Percentiles rank a stretch among this genome's conserved stretches.
Evolutionary conservation across 345 rosid genomes (phyloP).

Genomic region (Boechera stricta): DNA sequence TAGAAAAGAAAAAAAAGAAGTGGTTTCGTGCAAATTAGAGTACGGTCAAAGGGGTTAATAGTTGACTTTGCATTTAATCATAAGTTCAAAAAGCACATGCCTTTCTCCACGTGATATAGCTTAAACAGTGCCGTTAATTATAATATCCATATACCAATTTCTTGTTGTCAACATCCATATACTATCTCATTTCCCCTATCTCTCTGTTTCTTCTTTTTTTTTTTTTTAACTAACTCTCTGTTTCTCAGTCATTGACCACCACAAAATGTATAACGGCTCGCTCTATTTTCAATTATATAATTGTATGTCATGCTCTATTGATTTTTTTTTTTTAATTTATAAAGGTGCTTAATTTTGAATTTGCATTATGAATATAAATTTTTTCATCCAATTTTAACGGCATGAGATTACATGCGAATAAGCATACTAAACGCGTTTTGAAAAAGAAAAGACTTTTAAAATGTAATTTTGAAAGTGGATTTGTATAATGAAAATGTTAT

Average conservation of each 20-base stretch:
- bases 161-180: constrained; percentile 16
- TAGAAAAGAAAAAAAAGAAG: background rate
- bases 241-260: background rate
- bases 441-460: too few relatives aligned
- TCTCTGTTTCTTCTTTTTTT: background rate
- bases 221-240: background rate
- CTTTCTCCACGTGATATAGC: constrained; percentile 42
- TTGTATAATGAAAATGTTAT: too few relatives aligned
- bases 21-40: constrained; percentile 30
- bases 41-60: constrained; percentile 37
- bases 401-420: background rate
- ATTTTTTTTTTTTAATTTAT: background rate
- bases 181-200: background rate
- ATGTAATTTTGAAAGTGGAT: too few relatives aligned
- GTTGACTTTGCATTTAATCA: constrained; percentile 47
- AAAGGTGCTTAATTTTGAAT: background rate
- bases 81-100: constrained; percentile 35
- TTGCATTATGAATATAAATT: background rate
- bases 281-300: background rate
- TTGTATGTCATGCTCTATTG: background rate
- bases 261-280: background rate
- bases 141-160: constrained; percentile 1
- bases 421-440: background rate
- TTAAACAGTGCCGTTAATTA: constrained; percentile 40
- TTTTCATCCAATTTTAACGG: background rate